Conservation (phyloP, 2,329 filamentous ascomycete genomes). For the Fonsecaea monophora region DNA sequence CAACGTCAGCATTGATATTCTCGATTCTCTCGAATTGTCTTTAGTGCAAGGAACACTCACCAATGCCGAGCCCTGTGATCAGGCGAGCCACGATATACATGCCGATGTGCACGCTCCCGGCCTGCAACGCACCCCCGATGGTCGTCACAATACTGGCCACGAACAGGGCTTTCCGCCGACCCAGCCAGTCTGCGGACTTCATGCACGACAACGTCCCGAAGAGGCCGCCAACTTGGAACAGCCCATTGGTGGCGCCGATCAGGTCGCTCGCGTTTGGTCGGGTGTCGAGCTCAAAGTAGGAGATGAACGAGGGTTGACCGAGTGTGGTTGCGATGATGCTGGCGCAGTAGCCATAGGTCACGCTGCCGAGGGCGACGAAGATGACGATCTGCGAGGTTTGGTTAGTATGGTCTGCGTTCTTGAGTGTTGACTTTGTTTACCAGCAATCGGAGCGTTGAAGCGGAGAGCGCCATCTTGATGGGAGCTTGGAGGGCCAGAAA, state of each 20-base stretch:
- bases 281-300: slow-evolving; percentile 53
- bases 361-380: slow-evolving; percentile 19
- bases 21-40: no score
- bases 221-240: slow-evolving; percentile 25
- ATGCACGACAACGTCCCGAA: slow-evolving; percentile 50
- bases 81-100: slow-evolving; percentile 34
- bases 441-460: slow-evolving; percentile 17
- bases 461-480: slow-evolving; percentile 16
- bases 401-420: not conserved
- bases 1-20: not conserved
- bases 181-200: slow-evolving; percentile 20
- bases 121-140: slow-evolving; percentile 29
- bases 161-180: slow-evolving; percentile 22
- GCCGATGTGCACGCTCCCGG: slow-evolving; percentile 32
- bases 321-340: slow-evolving; percentile 52
- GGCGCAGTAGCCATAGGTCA: slow-evolving; percentile 42
- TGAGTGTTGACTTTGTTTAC: not conserved
- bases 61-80: slow-evolving; percentile 29
- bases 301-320: slow-evolving; percentile 47
- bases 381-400: slow-evolving; percentile 11
- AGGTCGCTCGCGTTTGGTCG: slow-evolving; percentile 45
- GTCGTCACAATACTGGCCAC: slow-evolving; percentile 13
- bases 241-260: slow-evolving; percentile 42
- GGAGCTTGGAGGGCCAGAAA: no score
- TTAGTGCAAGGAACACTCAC: slow-evolving; percentile 6